phyloP scores from a whole-genome alignment of 768 basidiomycete species.

The Podaxis sp. region DNA sequence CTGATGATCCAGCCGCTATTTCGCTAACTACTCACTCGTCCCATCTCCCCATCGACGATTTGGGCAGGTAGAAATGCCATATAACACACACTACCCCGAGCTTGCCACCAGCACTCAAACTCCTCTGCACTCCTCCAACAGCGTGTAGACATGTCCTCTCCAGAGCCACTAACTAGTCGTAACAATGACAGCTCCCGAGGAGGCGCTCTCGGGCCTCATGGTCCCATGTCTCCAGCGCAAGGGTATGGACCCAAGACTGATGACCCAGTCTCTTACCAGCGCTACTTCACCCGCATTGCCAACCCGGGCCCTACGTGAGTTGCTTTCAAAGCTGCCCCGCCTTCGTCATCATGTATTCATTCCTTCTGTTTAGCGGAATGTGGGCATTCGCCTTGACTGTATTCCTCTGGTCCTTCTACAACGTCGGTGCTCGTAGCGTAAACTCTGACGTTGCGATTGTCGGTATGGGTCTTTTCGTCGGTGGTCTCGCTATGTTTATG shows the following conservation, averaged over 20 bases:
- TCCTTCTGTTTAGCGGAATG: conserved; percentile 35
- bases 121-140: not conserved
- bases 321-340: not conserved
- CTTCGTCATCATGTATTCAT: not conserved
- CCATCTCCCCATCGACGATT: not conserved
- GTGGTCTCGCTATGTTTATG: conserved; percentile 58
- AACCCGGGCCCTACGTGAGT: conserved; percentile 14
- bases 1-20: not conserved
- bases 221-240: conserved; percentile 12
- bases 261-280: conserved; percentile 14
- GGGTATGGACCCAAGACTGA: conserved; percentile 12
- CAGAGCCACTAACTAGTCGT: not conserved
- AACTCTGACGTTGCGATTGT: conserved; percentile 43
- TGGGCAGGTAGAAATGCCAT: not conserved
- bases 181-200: not conserved
- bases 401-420: conserved; percentile 54
- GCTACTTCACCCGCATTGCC: conserved; percentile 13
- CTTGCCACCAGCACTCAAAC: not conserved
- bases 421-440: conserved; percentile 36
- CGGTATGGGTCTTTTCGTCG: conserved; percentile 60
- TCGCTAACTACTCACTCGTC: not conserved
- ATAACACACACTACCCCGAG: not conserved
- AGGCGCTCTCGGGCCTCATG: conserved; percentile 3
- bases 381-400: conserved; percentile 58
- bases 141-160: not conserved